Evolutionary conservation across 805 yeast genomes (phyloP), one percentile per base, ranked within the genome.

Genomic region (Wickerhamiella qilinensis): DNA sequence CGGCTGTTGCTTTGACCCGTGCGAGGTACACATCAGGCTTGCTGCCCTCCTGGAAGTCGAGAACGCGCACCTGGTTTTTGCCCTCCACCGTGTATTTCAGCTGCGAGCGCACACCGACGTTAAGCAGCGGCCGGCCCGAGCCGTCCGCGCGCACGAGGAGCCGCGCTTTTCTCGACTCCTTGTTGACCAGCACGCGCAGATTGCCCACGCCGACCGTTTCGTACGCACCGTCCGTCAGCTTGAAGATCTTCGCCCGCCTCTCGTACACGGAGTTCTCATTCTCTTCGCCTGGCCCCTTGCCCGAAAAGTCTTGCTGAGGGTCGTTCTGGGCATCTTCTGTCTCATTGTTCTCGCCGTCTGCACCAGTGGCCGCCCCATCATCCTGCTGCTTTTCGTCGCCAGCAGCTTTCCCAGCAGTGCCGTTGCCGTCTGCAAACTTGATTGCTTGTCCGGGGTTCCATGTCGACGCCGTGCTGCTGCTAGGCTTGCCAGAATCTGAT

Each of bases 61-160:
- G 82, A 24, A 84, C 62, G 46, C 77, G 68, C 12, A 85, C 74
- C 46, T 75, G 71, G 31, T 22, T 82, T 77, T 54, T 76, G 69
- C 36, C 88, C 75, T 40, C 62, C 3, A 70, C 64, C 9, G 68
- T 63, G 54, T 84, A 86, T 1, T 62, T 63, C 42, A 83, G 61
- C 37, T 70, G 71, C 38, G 68, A 68, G 8, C 70, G 62, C 9
- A 85, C 57, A n/a, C 65, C 58, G 12, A 75, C 63, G 54, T 88
- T 88, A 43, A 88, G 59, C 34, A 88, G 57, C 14, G 85, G 75
- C 48, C 93, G 71, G 30, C 79, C 77, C 30, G 84, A 75, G 21
- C 94, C 95, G 40, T 86, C 97, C 0, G 95, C 82, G 51, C 97
- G 73, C 17, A 88, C 68, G 28, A 88, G 60, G 12, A 82, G 60